Percentiles rank a stretch among this genome's conserved stretches.
Conservation (phyloP, 1,139 yeast species). For the Debaryomyces robertsiae region DNA sequence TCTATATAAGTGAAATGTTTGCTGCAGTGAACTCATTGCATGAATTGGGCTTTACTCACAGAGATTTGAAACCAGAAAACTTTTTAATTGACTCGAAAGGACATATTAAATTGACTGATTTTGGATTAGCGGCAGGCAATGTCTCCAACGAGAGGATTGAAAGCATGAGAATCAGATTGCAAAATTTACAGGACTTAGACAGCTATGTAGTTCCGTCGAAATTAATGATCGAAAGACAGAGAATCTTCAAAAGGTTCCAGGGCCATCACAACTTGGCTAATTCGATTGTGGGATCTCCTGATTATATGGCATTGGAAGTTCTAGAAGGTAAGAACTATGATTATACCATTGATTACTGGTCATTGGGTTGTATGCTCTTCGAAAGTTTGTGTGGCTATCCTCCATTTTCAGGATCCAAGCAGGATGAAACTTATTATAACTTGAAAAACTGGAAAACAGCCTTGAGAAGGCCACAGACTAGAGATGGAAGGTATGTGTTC, state of each 20-base stretch:
- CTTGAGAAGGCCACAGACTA: constrained; percentile 86
- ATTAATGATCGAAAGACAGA: constrained; percentile 85
- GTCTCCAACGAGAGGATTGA: constrained; percentile 93
- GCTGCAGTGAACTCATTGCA: constrained; percentile 91
- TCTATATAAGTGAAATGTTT: constrained; percentile 95
- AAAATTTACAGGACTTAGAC: constrained; percentile 71
- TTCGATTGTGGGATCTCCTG: constrained; percentile 97
- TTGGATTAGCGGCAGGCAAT: constrained; percentile 96
- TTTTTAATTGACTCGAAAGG: constrained; percentile 93
- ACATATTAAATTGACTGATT: constrained; percentile 94
- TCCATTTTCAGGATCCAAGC: constrained; percentile 91
- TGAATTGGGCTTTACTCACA: constrained; percentile 92
- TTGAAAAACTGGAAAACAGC: constrained; percentile 91
- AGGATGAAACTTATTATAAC: constrained; percentile 93
- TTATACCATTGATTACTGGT: constrained; percentile 98
- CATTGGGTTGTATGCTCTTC: constrained; percentile 91
- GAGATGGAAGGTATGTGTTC: constrained; percentile 87
- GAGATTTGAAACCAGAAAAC: constrained; percentile 97
- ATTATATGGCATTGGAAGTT: constrained; percentile 98
- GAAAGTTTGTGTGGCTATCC: constrained; percentile 95
- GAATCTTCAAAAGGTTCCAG: constrained; percentile 76
- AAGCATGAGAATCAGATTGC: constrained; percentile 84
- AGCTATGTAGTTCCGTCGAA: constrained; percentile 72
- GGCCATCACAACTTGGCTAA: constrained; percentile 73
- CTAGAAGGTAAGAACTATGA: constrained; percentile 92